A percentile compares a stretch with the other conserved stretches of the same genome.
phyloP scores from a whole-genome alignment of 805 yeast genomes.

The Yarrowia sp. region DNA sequence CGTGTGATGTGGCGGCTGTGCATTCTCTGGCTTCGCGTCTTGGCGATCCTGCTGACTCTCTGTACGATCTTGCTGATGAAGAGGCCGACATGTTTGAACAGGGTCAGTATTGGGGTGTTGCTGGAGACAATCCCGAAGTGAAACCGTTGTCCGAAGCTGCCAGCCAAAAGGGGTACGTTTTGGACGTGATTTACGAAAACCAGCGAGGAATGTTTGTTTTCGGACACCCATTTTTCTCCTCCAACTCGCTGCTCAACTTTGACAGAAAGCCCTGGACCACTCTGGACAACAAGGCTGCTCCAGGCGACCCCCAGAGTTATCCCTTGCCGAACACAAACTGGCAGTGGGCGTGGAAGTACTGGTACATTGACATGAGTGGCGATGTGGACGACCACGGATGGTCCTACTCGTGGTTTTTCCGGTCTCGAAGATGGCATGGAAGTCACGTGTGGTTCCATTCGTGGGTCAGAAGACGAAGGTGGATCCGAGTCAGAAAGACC shows the following conservation, averaged over 20 bases:
- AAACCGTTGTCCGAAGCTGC: slow-evolving; percentile 17
- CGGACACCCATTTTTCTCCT: slow-evolving; percentile 52
- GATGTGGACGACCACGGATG: slow-evolving; percentile 89
- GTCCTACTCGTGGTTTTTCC: slow-evolving; percentile 66
- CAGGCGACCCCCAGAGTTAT: slow-evolving; percentile 47
- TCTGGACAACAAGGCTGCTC: slow-evolving; percentile 37
- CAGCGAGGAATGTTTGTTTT: slow-evolving; percentile 53
- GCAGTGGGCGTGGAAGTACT: slow-evolving; percentile 72
- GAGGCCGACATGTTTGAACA: slow-evolving; percentile 28
- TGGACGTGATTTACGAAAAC: slow-evolving; percentile 52
- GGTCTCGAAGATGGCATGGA: slow-evolving; percentile 66
- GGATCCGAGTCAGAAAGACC: slow-evolving; percentile 57
- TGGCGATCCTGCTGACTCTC: not conserved
- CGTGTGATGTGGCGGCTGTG: slow-evolving; percentile 5
- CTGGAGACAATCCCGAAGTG: slow-evolving; percentile 21
- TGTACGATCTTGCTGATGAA: slow-evolving; percentile 13
- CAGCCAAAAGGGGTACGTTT: slow-evolving; percentile 38
- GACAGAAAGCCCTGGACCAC: slow-evolving; percentile 53
- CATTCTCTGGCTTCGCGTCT: slow-evolving; percentile 6
- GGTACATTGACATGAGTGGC: slow-evolving; percentile 74
- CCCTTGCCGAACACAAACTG: slow-evolving; percentile 65
- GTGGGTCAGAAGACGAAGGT: slow-evolving; percentile 69
- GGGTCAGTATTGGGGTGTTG: slow-evolving; percentile 22
- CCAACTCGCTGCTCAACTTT: slow-evolving; percentile 48
- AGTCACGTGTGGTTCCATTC: slow-evolving; percentile 60